Base-by-base conservation (phyloP, 495 filamentous ascomycete genomes). In the Aspergillus avenaceus region DNA sequence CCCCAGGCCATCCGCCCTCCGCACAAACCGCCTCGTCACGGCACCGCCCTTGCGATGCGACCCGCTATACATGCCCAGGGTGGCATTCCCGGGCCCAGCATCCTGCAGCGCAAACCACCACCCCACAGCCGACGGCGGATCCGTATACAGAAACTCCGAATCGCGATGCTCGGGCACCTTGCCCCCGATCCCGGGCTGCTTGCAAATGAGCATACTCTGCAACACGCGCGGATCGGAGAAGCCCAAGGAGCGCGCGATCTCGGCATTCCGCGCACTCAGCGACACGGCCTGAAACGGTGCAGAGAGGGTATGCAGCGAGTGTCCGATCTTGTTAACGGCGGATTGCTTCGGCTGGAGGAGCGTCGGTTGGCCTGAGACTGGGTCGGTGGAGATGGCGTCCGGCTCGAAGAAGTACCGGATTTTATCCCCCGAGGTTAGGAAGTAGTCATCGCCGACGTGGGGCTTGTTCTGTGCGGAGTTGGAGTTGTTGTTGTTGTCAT, bases 91-190 rank as follows among this genome's bases (percentile, higher is more conserved):
- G 0, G 70, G 65, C 19, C 87, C 90, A 2, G 88, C 85, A 65
- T 98, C 93, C 70, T 98, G 92, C 14, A 97, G 75, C 24, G 93
- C 92, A 70, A 95, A 93, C 91, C 91, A 96, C 69, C 89, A 96
- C 8, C 91, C 91, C 4, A 97, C 89, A 0, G 93, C 92, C 32
- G 80, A 85, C 1, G 92, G 92, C 41, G 93, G 90, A 52, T 90
- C 72, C 9, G 93, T 97, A 62, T 97, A 98, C 45, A 98, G 53
- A 58, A 97, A 98, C 11, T 90, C 89, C 44, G 78, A 86, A 69
- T 97, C 93, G 64, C 95, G 91, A 65, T 98, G 93, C 13, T 87
- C 77, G 2, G 81, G 88, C 29, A 97, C 93, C 0, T 84, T 82
- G 13, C 87, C 93, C 19, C 93, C 93, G 28, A 98, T 97, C 64